Evolutionary conservation across 345 rosid genomes (phyloP).

Genomic region (Bruguiera sexangula): DNA sequence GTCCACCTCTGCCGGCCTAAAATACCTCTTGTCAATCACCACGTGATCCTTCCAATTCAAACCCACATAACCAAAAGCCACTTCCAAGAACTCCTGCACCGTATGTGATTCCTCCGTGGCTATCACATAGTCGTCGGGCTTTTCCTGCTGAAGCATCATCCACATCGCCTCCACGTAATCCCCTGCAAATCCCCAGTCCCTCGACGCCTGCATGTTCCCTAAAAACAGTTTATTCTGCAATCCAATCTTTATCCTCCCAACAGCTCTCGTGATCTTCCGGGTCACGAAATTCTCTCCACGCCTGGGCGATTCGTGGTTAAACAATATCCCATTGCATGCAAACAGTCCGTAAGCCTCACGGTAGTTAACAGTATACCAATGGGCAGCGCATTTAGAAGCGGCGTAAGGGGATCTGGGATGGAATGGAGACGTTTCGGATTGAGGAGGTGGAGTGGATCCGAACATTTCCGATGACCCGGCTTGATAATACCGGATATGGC

Average conservation of each 20-base stretch:
- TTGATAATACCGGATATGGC: slow-evolving; percentile 68
- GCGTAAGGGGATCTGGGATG: slow-evolving; percentile 99
- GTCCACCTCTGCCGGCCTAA: slow-evolving; percentile 60
- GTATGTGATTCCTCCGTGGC: slow-evolving; percentile 93
- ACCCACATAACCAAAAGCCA: slow-evolving; percentile 65
- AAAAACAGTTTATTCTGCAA: slow-evolving; percentile 75
- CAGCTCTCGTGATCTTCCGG: slow-evolving; percentile 85
- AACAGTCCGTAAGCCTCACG: slow-evolving; percentile 81
- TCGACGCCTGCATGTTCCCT: slow-evolving; percentile 79
- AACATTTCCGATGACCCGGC: slow-evolving; percentile 99
- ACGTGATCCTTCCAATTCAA: slow-evolving; percentile 61
- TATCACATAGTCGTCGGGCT: slow-evolving; percentile 88
- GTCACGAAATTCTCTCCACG: slow-evolving; percentile 95
- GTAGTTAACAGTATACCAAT: slow-evolving; percentile 97
- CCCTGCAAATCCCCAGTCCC: slow-evolving; percentile 97
- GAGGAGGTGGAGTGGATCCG: slow-evolving; percentile 91
- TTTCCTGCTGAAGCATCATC: slow-evolving; percentile 96
- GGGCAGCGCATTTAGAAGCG: slow-evolving; percentile 89
- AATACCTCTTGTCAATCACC: slow-evolving; percentile 58
- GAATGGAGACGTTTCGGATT: slow-evolving; percentile 70
- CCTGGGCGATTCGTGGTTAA: slow-evolving; percentile 91
- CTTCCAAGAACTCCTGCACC: slow-evolving; percentile 84
- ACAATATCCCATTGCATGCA: slow-evolving; percentile 89
- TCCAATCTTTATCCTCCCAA: slow-evolving; percentile 84
- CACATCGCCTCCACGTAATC: slow-evolving; percentile 98